A percentile compares a stretch with the other conserved stretches of the same genome.
Evolutionary conservation across 176 grass and related monocot genomes (phyloP).

Genomic region (Puccinellia tenuiflora): DNA sequence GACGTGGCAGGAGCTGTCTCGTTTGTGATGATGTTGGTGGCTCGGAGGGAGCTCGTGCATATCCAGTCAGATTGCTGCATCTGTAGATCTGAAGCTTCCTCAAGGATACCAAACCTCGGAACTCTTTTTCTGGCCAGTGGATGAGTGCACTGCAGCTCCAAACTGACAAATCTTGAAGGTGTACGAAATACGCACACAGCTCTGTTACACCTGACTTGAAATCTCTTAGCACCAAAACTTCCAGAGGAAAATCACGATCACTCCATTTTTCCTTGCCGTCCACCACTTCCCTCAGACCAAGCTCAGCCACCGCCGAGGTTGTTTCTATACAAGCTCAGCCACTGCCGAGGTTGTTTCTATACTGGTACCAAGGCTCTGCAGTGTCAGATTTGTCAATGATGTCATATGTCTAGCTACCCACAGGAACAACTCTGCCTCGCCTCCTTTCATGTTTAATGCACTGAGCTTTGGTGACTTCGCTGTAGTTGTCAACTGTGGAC

Average conservation of each 20-base stretch:
- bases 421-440: not conserved
- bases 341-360: too few relatives aligned
- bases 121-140: not conserved
- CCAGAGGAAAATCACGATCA: not conserved
- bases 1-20: not conserved
- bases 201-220: not conserved
- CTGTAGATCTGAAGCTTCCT: not conserved
- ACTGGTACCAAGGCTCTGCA: too few relatives aligned
- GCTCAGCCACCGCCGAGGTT: not conserved
- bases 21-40: not conserved
- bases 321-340: too few relatives aligned
- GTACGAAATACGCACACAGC: not conserved
- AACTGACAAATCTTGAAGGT: not conserved
- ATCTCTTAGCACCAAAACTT: not conserved
- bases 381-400: too few relatives aligned
- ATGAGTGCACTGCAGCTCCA: accelerated
- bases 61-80: not conserved
- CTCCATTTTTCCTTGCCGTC: not conserved
- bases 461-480: not conserved
- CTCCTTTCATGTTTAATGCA: not conserved
- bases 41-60: not conserved
- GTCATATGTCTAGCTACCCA: too few relatives aligned
- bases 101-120: not conserved
- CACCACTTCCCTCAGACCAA: not conserved
- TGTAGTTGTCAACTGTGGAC: not conserved